A percentile compares a stretch with the other conserved stretches of the same genome.
phyloP scores from a whole-genome alignment of 306 rosid species.

The Carpinus viminea region DNA sequence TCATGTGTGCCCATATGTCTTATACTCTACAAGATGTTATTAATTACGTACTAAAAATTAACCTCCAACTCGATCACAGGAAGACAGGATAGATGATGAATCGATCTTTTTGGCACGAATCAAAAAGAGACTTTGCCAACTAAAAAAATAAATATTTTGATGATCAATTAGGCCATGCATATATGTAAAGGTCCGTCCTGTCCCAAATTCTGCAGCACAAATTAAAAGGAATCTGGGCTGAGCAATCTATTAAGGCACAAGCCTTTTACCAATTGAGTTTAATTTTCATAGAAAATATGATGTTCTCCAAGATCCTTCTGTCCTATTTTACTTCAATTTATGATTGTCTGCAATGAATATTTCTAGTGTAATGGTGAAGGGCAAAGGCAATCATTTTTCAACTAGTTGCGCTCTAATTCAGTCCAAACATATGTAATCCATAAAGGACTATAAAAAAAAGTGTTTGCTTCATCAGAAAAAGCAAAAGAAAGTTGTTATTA shows the following conservation, averaged over 20 bases:
- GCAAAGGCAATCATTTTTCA: not conserved
- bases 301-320: not conserved
- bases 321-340: not conserved
- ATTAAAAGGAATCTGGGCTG: not conserved
- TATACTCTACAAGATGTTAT: not conserved
- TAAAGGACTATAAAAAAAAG: not conserved
- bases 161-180: not conserved
- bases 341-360: not conserved
- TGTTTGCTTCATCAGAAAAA: not conserved
- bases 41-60: not conserved
- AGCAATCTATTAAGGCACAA: not conserved
- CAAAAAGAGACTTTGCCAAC: not conserved
- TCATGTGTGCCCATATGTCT: not conserved
- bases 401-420: not conserved
- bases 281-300: no score
- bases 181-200: not conserved
- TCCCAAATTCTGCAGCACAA: not conserved
- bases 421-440: not conserved
- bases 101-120: not conserved
- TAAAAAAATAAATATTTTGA: not conserved
- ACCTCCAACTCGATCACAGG: not conserved
- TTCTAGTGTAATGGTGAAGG: not conserved
- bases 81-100: not conserved
- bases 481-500: not conserved
- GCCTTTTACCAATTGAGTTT: not conserved